Base-by-base conservation (phyloP, 2,329 filamentous ascomycete genomes). In the Talaromyces atroroseus region DNA sequence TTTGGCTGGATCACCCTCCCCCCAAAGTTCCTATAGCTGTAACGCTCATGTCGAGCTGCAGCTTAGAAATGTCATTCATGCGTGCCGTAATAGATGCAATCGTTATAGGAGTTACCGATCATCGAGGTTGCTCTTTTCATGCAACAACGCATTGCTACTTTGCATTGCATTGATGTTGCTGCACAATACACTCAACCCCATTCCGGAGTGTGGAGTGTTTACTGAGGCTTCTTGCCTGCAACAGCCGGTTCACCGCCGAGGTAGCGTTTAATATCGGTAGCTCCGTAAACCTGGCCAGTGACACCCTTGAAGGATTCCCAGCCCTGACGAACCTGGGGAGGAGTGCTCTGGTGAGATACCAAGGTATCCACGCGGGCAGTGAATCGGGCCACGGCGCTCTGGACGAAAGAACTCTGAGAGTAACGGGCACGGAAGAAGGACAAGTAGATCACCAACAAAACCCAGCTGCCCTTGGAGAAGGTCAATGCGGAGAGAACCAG, bases 401-500 rank as follows among this genome's bases (percentile, higher is more conserved):
- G 90, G n/a, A 97, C 89, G 69, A 97, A 96, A 62, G 79, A 83
- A 82, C 90, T 96, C 81, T 97, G 92, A 57, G 86, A 80, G 77
- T 87, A 92, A 68, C 94, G 87, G 44, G 92, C 89, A 65, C 94
- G 90, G 71, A 97, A 84, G 82, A 99, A 99, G 65, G 85, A 82
- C 62, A 91, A 91, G 83, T 97, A 99, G 72, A 95, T 74, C 59
- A 77, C 77, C 59, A 99, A 77, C 52, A 97, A 80, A 68, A 96
- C 85, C 90, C 92, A 96, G 61, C 90, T 94, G 64, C 90, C 87
- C 73, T 87, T 90, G 77, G 87, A 85, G 83, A 97, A 97, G 64
- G 95, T 80, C 61, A 97, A 76, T 60, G 90, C 90, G 32, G 89
- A 87, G 54, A 91, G 76, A 49, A 95, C 69, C 55, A 99, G 78